phyloP scores from a whole-genome alignment of 2,329 filamentous ascomycete genomes.

The Arthrobotrys iridis region DNA sequence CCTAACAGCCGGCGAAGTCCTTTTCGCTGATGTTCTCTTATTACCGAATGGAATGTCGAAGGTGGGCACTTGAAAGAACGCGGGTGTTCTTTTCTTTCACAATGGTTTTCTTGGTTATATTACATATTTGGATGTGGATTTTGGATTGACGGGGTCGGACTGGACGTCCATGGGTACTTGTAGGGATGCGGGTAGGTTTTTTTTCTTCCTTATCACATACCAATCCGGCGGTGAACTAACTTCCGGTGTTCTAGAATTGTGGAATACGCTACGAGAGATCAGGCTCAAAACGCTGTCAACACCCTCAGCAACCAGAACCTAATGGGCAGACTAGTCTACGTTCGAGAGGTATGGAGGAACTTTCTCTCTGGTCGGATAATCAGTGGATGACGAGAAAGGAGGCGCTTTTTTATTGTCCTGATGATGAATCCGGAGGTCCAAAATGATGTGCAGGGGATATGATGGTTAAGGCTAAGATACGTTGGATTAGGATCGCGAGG shows the following conservation, averaged over 20 bases:
- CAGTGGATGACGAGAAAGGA: constrained; percentile 49
- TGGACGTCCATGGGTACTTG: constrained; percentile 80
- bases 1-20: constrained; percentile 88
- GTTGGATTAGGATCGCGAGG: constrained; percentile 83
- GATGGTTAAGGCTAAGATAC: constrained; percentile 54
- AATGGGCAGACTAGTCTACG: constrained; percentile 98
- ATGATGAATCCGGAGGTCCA: constrained; percentile 52
- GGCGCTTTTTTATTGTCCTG: constrained; percentile 45
- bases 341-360: constrained; percentile 80
- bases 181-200: constrained; percentile 98
- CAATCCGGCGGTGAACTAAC: constrained; percentile 59
- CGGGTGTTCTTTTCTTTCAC: constrained; percentile 71
- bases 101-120: constrained; percentile 69
- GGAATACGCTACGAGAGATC: constrained; percentile 99
- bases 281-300: constrained; percentile 96
- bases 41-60: constrained; percentile 99
- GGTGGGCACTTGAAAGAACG: constrained; percentile 83
- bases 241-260: constrained; percentile 77
- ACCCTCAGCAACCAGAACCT: constrained; percentile 99
- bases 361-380: constrained; percentile 50
- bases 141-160: constrained; percentile 96
- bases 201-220: neutral
- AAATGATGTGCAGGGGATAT: constrained; percentile 37
- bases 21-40: constrained; percentile 98
- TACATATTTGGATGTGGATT: constrained; percentile 65